phyloP scores from a whole-genome alignment of 768 basidiomycete species.

The Naganishia vishniacii region DNA sequence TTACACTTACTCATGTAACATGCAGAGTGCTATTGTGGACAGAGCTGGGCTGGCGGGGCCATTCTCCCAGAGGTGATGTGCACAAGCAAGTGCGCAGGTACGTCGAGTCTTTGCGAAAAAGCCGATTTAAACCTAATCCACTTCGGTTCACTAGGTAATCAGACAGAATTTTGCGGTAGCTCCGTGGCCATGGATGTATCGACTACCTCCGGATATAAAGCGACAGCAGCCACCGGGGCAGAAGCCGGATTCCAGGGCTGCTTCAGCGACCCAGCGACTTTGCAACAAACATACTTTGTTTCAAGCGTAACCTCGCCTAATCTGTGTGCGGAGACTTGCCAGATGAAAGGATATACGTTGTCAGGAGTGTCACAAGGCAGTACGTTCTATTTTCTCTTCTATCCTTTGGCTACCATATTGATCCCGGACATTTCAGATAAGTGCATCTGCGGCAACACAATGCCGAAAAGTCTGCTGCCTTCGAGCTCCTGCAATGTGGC shows the following conservation, averaged over 20 bases:
- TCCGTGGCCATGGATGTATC: slow-evolving; percentile 13
- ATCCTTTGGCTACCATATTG: too few relatives aligned
- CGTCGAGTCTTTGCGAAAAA: not conserved
- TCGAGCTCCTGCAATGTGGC: slow-evolving; percentile 26
- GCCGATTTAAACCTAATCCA: not conserved
- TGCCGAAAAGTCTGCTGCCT: slow-evolving; percentile 5
- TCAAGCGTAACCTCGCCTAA: not conserved
- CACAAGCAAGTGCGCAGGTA: slow-evolving; percentile 8
- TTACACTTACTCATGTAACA: too few relatives aligned
- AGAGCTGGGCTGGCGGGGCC: slow-evolving; percentile 6
- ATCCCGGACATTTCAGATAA: too few relatives aligned
- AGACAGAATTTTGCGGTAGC: slow-evolving; percentile 4
- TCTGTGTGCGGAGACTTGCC: slow-evolving; percentile 13
- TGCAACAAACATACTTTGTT: slow-evolving; percentile 2
- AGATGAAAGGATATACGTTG: slow-evolving; percentile 3
- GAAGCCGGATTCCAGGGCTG: slow-evolving; percentile 19
- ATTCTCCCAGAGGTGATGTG: slow-evolving; percentile 2
- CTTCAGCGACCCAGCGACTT: slow-evolving; percentile 6
- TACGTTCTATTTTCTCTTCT: not conserved
- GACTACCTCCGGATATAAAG: not conserved
- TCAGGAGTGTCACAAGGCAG: slow-evolving; percentile 10
- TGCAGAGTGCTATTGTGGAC: slow-evolving; percentile 15
- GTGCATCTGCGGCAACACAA: slow-evolving; percentile 11
- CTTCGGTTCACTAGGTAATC: not conserved
- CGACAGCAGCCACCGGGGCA: slow-evolving; percentile 3